phyloP scores from a whole-genome alignment of 75 land plant genomes.

The Cryptomeria japonica region DNA sequence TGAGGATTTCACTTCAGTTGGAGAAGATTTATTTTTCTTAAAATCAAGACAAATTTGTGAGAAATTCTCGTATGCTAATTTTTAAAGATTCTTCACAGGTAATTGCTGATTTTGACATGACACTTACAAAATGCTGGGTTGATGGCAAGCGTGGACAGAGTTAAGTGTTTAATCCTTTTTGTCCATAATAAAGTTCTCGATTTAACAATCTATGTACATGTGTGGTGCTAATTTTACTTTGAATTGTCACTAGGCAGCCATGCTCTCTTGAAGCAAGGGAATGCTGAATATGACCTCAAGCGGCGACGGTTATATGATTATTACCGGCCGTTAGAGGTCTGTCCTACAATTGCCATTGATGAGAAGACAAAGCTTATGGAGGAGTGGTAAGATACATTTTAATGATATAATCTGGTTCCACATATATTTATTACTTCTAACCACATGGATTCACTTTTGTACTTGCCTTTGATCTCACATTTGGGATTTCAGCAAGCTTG shows the following conservation, averaged over 20 bases:
- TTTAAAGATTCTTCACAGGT: constrained; percentile 42
- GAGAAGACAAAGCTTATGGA: constrained; percentile 95
- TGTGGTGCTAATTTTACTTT: background rate
- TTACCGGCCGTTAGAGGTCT: constrained; percentile 84
- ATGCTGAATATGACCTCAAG: constrained; percentile 73
- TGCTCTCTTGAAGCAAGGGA: constrained; percentile 74
- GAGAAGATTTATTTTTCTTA: background rate
- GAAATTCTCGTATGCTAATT: background rate
- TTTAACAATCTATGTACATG: background rate
- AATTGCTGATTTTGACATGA: constrained; percentile 93
- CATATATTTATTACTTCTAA: background rate
- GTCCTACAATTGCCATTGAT: constrained; percentile 65
- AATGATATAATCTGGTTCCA: background rate
- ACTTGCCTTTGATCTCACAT: background rate
- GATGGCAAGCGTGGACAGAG: constrained; percentile 83
- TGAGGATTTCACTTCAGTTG: background rate
- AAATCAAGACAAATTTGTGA: background rate
- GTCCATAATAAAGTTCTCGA: background rate
- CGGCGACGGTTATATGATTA: constrained; percentile 67
- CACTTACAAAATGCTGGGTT: constrained; percentile 74
- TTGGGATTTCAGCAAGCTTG: background rate
- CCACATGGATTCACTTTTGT: background rate
- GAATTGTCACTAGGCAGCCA: constrained; percentile 62
- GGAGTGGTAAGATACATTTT: constrained; percentile 62
- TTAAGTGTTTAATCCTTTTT: constrained; percentile 30